Evolutionary conservation across 352 stramenopile genomes (phyloP), one percentile per base, ranked within the genome.

Genomic region (Phytophthora crassamura): DNA sequence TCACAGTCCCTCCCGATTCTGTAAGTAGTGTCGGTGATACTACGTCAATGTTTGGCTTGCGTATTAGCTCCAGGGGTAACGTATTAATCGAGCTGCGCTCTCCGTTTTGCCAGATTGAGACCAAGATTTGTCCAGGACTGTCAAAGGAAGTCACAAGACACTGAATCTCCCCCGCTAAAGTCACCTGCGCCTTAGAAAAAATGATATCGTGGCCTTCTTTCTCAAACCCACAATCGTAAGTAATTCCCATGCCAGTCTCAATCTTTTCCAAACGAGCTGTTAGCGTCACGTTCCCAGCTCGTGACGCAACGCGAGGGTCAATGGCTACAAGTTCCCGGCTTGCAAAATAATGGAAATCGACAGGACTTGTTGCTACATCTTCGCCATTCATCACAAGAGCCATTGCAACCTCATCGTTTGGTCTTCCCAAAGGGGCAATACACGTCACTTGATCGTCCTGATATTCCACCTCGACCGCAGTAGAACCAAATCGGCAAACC

Each of bases 41-140:
- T 36, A 16, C 50, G 5, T 55, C 34, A 39, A 83, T 62, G 1
- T 11, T 35, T 5, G 72, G 61, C 9, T 39, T 9, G 0, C 30
- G 14, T 33, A 81, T 67, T 25, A 74, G 39, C 20, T 67, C 56
- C 42, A 71, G 80, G 0, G 48, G 45, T n/a, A 72, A 30, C 0
- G 51, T 58, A 33, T 86, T 82, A 10, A 46, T 40, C 7, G 76
- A 77, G 16, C 65, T 69, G 2, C 54, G 54, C 40, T 78, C 67
- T 8, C 71, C 67, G 20, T 78, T 75, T 32, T 71, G 48, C 67
- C 64, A 85, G 14, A 82, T 42, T 2, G 70, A 75, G 9, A 85
- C 41, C 7, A 56, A 14, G 7, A 75, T 22, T n/a, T 54, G 59
- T 1, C 28, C 33, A 0, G 61, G 54, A 18, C n/a, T 3, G 12